Percentiles rank a stretch among this genome's conserved stretches.
These are phyloP conservation scores for Oryza glaberrima DNA, from an alignment of 176 grass and related monocot species.

Conservation along the genomic window DNA sequence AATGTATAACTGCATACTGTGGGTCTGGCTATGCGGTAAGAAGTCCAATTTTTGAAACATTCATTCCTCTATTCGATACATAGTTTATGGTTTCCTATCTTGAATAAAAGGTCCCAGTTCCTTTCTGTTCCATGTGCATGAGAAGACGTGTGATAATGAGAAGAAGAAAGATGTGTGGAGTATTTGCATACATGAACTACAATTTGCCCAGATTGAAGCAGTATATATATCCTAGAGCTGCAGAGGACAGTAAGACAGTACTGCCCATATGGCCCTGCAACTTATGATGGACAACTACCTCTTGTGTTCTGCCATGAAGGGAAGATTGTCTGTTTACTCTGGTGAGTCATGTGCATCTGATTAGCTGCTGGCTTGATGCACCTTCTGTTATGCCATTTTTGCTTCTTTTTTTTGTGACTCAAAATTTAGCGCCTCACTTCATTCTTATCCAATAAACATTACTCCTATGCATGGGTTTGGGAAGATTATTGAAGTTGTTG, in stretches of 20 bases:
- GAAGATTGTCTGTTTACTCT: neutral
- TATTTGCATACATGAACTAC: slow-evolving; percentile 8
- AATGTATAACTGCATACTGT: neutral
- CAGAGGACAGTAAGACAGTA: neutral
- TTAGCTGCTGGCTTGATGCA: neutral
- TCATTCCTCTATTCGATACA: slow-evolving; percentile 13
- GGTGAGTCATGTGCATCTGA: neutral
- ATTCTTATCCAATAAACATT: neutral
- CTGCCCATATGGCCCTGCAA: neutral
- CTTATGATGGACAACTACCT: slow-evolving; percentile 17
- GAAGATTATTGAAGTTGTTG: neutral
- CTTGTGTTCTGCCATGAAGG: slow-evolving; percentile 7
- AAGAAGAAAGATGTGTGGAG: neutral
- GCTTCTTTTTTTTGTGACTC: neutral
- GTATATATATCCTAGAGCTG: neutral
- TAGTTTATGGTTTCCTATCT: neutral
- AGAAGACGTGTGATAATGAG: neutral
- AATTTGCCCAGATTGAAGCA: neutral
- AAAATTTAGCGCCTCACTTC: neutral
- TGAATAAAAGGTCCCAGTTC: neutral
- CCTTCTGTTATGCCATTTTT: slow-evolving; percentile 20
- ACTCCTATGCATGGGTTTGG: neutral
- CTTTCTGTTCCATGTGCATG: neutral
- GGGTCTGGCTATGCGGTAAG: neutral
- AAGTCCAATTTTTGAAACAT: neutral